Conservation (phyloP, 2,329 filamentous ascomycete genomes). For the Bipolaris cookei region DNA sequence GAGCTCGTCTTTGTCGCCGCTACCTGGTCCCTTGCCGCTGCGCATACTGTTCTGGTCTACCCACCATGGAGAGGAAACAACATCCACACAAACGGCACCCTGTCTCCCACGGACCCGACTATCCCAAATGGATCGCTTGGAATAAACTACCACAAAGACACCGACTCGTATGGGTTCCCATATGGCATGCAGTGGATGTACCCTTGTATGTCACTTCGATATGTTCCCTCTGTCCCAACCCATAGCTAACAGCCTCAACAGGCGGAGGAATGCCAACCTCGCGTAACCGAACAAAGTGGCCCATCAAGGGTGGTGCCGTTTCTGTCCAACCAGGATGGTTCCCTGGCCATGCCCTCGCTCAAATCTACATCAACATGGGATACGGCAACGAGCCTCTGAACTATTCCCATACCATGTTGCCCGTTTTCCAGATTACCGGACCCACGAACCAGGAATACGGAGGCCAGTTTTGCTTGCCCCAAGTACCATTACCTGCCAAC, state of each 20-base stretch:
- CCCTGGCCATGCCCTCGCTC: constrained; percentile 79
- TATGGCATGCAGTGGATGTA: constrained; percentile 97
- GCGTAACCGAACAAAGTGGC: constrained; percentile 90
- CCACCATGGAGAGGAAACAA: constrained; percentile 88
- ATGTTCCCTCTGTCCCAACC: too few relatives aligned
- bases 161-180: constrained; percentile 64
- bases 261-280: constrained; percentile 83
- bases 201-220: constrained; percentile 72
- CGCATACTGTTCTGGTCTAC: constrained; percentile 86
- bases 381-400: constrained; percentile 81
- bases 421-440: constrained; percentile 81
- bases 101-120: constrained; percentile 47
- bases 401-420: constrained; percentile 83
- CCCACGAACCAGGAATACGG: constrained; percentile 84
- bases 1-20: constrained; percentile 42
- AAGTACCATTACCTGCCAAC: constrained; percentile 81
- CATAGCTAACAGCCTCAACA: constrained; percentile 49
- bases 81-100: constrained; percentile 74
- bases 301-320: constrained; percentile 82
- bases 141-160: constrained; percentile 54
- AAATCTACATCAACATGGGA: constrained; percentile 91
- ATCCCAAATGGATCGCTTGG: constrained; percentile 54
- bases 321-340: constrained; percentile 96
- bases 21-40: constrained; percentile 57
- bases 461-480: constrained; percentile 86